phyloP scores from a whole-genome alignment of 2,329 filamentous ascomycete species.

The Boeremia lycopersici region DNA sequence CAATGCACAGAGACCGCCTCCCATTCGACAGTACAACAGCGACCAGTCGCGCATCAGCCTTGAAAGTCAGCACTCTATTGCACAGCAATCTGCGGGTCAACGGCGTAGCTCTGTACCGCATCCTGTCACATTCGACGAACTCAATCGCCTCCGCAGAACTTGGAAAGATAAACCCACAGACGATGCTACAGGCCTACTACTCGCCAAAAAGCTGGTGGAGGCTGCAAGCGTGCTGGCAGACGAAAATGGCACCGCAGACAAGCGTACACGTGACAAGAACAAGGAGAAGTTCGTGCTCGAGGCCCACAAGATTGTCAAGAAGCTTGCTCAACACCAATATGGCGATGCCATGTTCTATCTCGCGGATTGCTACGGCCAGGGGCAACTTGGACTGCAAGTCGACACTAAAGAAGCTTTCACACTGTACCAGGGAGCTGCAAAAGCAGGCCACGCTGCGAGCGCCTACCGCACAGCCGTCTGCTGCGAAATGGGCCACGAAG shows the following conservation, averaged over 20 bases:
- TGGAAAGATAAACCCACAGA: constrained; percentile 76
- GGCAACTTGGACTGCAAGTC: constrained; percentile 75
- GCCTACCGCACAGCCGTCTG: constrained; percentile 96
- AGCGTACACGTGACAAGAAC: constrained; percentile 64
- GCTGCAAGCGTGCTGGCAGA: constrained; percentile 80
- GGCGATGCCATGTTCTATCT: constrained; percentile 91
- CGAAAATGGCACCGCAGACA: constrained; percentile 73
- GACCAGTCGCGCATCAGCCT: constrained; percentile 48
- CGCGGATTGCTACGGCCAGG: constrained; percentile 86
- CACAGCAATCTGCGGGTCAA: constrained; percentile 19
- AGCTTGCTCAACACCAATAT: constrained; percentile 74
- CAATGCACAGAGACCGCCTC: constrained; percentile 53
- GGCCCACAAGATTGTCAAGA: constrained; percentile 90
- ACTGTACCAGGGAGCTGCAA: constrained; percentile 92
- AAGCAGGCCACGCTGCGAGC: constrained; percentile 81
- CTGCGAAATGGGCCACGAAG: constrained; percentile 93
- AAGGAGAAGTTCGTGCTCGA: constrained; percentile 85
- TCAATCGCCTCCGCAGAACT: constrained; percentile 73
- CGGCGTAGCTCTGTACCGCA: constrained; percentile 36
- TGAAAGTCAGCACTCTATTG: constrained; percentile 28
- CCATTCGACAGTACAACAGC: constrained; percentile 59
- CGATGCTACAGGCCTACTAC: constrained; percentile 69
- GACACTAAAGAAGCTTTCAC: constrained; percentile 93
- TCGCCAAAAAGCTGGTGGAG: constrained; percentile 86
- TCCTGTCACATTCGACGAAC: constrained; percentile 77